phyloP scores from a whole-genome alignment of 768 basidiomycete genomes.

The Pholiota molesta region DNA sequence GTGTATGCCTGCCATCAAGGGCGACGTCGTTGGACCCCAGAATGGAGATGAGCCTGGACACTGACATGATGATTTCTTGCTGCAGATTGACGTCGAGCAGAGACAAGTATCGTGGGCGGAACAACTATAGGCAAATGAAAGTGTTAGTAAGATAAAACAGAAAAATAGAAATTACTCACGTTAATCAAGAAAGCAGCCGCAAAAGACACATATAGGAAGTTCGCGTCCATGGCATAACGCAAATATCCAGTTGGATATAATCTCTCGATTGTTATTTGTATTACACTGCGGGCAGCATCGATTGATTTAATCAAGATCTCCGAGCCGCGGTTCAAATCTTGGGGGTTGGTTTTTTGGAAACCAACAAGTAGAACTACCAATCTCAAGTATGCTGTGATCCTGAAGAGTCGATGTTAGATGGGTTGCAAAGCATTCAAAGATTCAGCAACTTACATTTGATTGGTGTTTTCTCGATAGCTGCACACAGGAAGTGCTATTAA shows the following conservation, averaged over 20 bases:
- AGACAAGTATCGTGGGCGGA: constrained; percentile 50
- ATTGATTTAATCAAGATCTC: constrained; percentile 51
- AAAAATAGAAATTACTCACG: constrained; percentile 36
- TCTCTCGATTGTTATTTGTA: constrained; percentile 53
- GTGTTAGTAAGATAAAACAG: constrained; percentile 3
- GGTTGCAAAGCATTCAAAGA: not conserved
- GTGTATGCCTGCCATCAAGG: constrained; percentile 58
- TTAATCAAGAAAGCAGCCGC: constrained; percentile 65
- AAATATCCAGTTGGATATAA: constrained; percentile 57
- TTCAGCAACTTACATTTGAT: constrained; percentile 37
- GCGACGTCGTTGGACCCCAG: constrained; percentile 53
- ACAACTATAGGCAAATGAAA: constrained; percentile 35
- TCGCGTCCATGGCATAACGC: constrained; percentile 57
- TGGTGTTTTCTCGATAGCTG: constrained; percentile 45
- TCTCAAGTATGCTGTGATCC: constrained; percentile 56
- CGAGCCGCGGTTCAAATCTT: constrained; percentile 42
- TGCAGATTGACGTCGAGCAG: constrained; percentile 44
- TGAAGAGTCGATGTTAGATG: constrained; percentile 23
- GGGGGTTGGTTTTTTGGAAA: constrained; percentile 50
- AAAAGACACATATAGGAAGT: constrained; percentile 56
- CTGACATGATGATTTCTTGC: constrained; percentile 43
- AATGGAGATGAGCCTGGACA: constrained; percentile 46
- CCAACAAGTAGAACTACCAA: constrained; percentile 59
- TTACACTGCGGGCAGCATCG: constrained; percentile 57
- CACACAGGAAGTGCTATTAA: constrained; percentile 44